A percentile compares a stretch with the other conserved stretches of the same genome.
These are phyloP conservation scores for Fremontodendron californicum DNA, from an alignment of 345 rosid genomes.

Conservation along the genomic window DNA sequence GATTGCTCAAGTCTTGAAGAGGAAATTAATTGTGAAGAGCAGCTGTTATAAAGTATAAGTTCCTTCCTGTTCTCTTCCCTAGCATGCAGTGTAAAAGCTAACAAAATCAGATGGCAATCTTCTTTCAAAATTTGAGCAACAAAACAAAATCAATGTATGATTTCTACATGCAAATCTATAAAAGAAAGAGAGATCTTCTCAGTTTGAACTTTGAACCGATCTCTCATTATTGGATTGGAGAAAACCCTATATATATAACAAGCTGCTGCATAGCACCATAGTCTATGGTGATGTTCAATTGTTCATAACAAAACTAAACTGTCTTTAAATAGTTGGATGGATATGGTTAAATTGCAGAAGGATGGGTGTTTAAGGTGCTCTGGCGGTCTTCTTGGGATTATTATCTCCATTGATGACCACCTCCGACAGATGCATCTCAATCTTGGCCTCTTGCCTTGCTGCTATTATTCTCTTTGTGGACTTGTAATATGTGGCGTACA, in stretches of 20 bases:
- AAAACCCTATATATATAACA: too few species aligned
- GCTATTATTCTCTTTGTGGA: conserved; percentile 48
- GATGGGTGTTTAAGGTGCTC: neutral
- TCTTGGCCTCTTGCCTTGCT: conserved; percentile 35
- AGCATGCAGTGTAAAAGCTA: too few species aligned
- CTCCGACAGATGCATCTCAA: conserved; percentile 34
- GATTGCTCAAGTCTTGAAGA: too few species aligned
- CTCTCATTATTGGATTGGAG: too few species aligned
- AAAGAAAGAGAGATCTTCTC: neutral
- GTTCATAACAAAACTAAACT: neutral
- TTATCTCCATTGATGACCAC: conserved; percentile 19
- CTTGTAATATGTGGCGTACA: conserved; percentile 62
- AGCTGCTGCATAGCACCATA: neutral
- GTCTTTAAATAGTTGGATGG: neutral
- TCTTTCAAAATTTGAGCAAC: too few species aligned
- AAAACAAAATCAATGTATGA: too few species aligned
- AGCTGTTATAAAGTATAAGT: too few species aligned
- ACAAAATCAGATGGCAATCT: too few species aligned
- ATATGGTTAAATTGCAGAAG: neutral
- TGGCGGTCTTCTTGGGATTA: neutral
- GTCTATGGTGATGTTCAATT: neutral
- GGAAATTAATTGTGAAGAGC: too few species aligned
- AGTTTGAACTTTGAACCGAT: neutral
- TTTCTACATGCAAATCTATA: too few species aligned
- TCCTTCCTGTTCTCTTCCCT: too few species aligned